Percentiles rank a stretch among this genome's conserved stretches.
These are phyloP conservation scores for Diaporthe helianthi DNA, from an alignment of 2,329 filamentous ascomycete genomes.

Conservation along the genomic window DNA sequence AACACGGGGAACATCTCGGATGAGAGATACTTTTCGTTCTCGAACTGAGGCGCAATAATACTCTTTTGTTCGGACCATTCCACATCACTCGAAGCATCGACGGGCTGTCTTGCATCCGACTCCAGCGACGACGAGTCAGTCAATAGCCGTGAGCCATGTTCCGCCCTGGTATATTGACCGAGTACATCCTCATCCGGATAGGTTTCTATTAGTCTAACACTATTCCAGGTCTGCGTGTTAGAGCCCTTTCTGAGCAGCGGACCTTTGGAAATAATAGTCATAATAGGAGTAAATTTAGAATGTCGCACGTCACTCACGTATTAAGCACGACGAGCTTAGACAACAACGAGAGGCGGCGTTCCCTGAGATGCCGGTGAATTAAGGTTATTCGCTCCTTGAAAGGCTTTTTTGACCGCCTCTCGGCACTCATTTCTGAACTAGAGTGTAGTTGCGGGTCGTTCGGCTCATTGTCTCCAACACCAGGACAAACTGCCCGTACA, in stretches of 20 bases:
- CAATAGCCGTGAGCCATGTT: neutral
- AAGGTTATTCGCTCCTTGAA: constrained; percentile 1
- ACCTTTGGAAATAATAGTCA: neutral
- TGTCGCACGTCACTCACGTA: neutral
- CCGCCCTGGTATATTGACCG: neutral
- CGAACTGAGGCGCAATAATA: neutral
- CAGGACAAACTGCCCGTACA: neutral
- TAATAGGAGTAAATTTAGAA: no score
- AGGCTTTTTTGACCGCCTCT: neutral
- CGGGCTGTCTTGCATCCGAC: neutral
- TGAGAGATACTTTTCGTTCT: neutral
- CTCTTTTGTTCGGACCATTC: constrained; percentile 3
- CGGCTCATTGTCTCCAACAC: neutral
- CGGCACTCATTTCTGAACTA: neutral
- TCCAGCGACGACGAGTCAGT: no score
- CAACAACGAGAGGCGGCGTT: constrained; percentile 4
- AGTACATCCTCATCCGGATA: neutral
- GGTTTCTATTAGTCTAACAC: neutral
- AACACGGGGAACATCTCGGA: constrained; percentile 22
- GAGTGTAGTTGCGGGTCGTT: neutral
- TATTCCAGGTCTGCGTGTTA: neutral
- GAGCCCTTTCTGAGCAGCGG: neutral
- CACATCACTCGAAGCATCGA: neutral
- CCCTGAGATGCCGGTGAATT: neutral
- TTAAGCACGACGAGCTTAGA: constrained; percentile 12